Base-by-base conservation (phyloP, 345 rosid genomes). In the Arabidopsis thaliana region DNA sequence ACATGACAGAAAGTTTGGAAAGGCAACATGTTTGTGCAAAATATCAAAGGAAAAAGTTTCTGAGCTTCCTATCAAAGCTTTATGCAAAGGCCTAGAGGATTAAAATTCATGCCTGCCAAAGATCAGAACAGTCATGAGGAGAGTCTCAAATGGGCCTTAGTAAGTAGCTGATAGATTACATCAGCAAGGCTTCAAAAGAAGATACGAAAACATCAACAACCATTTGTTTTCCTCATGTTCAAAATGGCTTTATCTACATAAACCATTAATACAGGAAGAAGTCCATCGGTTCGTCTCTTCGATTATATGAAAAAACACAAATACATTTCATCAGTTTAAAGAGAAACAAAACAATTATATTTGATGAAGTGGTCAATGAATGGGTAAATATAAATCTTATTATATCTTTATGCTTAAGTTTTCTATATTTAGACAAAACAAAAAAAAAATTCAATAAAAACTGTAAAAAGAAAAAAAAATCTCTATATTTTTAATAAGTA, bases 361-460 rank as follows among this genome's bases (percentile, higher is more conserved):
- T 7, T 49, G 25, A 34, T 58, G 14, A 58, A 58, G 14, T 58
- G 63, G 63, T 16, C 62, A 58, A 30, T 56, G 23, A 33, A 33
- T n/a, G 7, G 20, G 13, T 57, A 34, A 34, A 58, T 7, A 32
- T 14, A 56, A 55, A 28, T 55, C 40, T 56, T n/a, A 28, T 10
- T 10, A 28, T 4, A 28, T 28, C 4, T 28, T 28, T 28, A 28
- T 28, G 32, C 4, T 28, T 28, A 28, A 4, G 32, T 28, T 28
- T 28, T 3, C 32, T 28, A 4, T 28, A 28, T 28, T 28, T 28
- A 28, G 4, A 3, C 4, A 28, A 3, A 28, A 28, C 4, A 28
- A 28, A 28, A 28, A 0, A 28, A 0, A 3, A 28, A 28, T 28
- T 28, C 32, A 28, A 34, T 34, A 34, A 34, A 34, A 34, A 34